phyloP scores from a whole-genome alignment of 345 rosid species.

The Melaleuca alternifolia region DNA sequence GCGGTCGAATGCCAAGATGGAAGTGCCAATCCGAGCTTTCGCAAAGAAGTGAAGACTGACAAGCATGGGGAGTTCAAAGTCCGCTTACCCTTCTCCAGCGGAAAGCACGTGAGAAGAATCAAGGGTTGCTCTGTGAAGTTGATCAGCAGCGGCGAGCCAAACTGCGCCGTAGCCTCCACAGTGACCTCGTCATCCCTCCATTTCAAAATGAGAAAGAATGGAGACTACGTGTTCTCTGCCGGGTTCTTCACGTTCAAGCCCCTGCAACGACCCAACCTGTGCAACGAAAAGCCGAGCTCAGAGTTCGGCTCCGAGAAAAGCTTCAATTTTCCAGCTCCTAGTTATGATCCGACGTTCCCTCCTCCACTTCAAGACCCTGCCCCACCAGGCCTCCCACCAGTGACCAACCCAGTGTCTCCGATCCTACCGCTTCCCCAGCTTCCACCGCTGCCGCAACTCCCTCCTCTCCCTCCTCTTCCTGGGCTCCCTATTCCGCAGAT shows the following conservation, averaged over 20 bases:
- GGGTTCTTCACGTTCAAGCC: slow-evolving; percentile 91
- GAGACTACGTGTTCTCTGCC: slow-evolving; percentile 68
- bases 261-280: slow-evolving; percentile 38
- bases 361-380: background rate
- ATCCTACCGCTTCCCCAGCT: slow-evolving; percentile 29
- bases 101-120: slow-evolving; percentile 58
- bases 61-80: slow-evolving; percentile 60
- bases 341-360: slow-evolving; percentile 19
- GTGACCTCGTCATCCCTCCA: slow-evolving; percentile 53
- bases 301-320: slow-evolving; percentile 2
- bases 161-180: slow-evolving; percentile 62
- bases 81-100: slow-evolving; percentile 49
- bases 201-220: slow-evolving; percentile 38
- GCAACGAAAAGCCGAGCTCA: slow-evolving; percentile 45
- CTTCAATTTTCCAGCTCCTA: slow-evolving; percentile 22
- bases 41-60: slow-evolving; percentile 57
- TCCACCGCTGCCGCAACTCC: slow-evolving; percentile 31
- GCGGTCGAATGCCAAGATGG: slow-evolving; percentile 61
- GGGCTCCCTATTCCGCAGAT: slow-evolving; percentile 7
- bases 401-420: slow-evolving; percentile 8
- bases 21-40: slow-evolving; percentile 28
- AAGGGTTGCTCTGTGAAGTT: slow-evolving; percentile 59
- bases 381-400: slow-evolving; percentile 5
- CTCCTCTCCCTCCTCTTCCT: slow-evolving; percentile 42
- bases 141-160: slow-evolving; percentile 60